Evolutionary conservation across 768 basidiomycete genomes (phyloP), one percentile per base, ranked within the genome.

Genomic region (Pisolithus albus): DNA sequence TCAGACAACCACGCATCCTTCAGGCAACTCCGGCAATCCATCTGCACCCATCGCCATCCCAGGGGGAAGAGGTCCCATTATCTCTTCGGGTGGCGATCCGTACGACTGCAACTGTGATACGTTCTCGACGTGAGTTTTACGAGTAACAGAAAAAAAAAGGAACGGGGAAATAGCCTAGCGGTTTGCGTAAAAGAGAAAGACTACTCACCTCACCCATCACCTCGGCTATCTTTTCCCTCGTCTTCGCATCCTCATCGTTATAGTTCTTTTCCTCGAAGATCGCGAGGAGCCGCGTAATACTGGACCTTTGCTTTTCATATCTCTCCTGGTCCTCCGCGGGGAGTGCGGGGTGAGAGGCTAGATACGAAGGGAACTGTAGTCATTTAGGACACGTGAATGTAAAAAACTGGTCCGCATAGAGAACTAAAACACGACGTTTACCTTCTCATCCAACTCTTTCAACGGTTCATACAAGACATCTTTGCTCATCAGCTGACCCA

Each of bases 21-120:
- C 55, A 44, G 76, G 73, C 16, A 81, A 46, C 39, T 75, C 64
- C 3, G 79, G 81, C 52, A 75, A 61, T 9, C 83, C 83, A 46
- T 86, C 83, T 1, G 72, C 44, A 0, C 79, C 81, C 28, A 83
- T 56, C 7, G 69, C 73, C 23, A 81, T 67, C n/a, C 86, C 88
- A 3, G 87, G 78, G 0, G 91, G 91, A 46, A 93, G 72, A 0
- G 83, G 79, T 1, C 90, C 91, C 86, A 92, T 91, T 47, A 93
- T 77, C 59, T 89, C 88, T 18, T 79, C 61, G 2, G 91, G 91
- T 0, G 89, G 91, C 3, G 85, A 78, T 6, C 91, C 91, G 51
- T 82, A 75, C 4, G 73, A 71, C 75, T 93, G 91, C 77, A 93
- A 83, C 87, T 34, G 34, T 34, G 13, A 34, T 15, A 34, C 34